Evolutionary conservation across 78 protist species (phyloP).

Genomic region (Dictyostelium brefeldianum): DNA sequence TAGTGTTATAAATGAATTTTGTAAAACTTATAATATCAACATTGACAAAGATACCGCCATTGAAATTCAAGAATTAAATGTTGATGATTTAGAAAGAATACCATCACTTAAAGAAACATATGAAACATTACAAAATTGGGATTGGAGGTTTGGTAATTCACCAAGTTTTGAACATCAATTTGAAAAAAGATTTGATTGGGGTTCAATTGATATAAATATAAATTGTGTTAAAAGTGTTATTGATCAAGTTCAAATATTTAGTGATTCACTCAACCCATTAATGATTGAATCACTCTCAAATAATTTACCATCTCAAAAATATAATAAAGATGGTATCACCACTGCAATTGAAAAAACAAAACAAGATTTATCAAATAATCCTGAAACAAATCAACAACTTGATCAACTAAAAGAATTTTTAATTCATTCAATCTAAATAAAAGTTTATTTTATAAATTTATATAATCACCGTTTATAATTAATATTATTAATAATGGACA

Average conservation of each 20-base stretch:
- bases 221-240: slow-evolving; percentile 61
- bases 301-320: slow-evolving; percentile 6
- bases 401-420: slow-evolving; percentile 52
- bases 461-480: too few relatives aligned
- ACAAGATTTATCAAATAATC: not conserved
- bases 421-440: slow-evolving; percentile 17
- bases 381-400: slow-evolving; percentile 9
- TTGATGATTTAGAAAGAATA: slow-evolving; percentile 27
- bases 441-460: not conserved
- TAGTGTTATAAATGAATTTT: slow-evolving; percentile 44
- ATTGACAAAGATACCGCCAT: not conserved
- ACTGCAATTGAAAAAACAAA: slow-evolving; percentile 37
- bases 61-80: slow-evolving; percentile 36
- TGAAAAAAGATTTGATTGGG: slow-evolving; percentile 83
- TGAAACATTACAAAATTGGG: slow-evolving; percentile 55
- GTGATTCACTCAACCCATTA: slow-evolving; percentile 67
- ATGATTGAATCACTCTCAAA: slow-evolving; percentile 57
- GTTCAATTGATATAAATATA: slow-evolving; percentile 65
- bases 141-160: slow-evolving; percentile 76
- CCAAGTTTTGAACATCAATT: slow-evolving; percentile 83
- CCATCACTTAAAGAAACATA: slow-evolving; percentile 64
- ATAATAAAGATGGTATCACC: slow-evolving; percentile 22
- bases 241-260: slow-evolving; percentile 22
- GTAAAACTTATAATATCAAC: not conserved
- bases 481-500: too few relatives aligned